Evolutionary conservation across 2,329 filamentous ascomycete genomes (phyloP).

Genomic region (Colletotrichum somersetense): DNA sequence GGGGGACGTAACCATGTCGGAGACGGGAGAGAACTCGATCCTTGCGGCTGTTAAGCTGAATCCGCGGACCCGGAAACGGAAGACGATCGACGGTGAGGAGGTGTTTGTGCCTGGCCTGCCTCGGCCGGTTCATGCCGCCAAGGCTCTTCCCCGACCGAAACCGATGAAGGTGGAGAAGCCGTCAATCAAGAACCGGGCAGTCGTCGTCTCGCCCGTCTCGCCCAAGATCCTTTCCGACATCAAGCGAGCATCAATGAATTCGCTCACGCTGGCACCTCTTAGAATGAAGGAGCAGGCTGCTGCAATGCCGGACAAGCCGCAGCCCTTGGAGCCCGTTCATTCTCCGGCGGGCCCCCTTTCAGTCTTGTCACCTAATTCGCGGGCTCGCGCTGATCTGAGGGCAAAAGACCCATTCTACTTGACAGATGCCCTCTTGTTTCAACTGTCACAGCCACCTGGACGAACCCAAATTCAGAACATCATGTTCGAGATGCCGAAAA

Average conservation of each 20-base stretch:
- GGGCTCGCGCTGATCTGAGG: neutral
- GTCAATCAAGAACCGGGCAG: slow-evolving; percentile 16
- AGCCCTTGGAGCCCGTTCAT: slow-evolving; percentile 27
- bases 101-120: slow-evolving; percentile 24
- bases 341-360: slow-evolving; percentile 23
- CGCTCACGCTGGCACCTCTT: slow-evolving; percentile 23
- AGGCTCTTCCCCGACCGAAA: slow-evolving; percentile 45
- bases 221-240: slow-evolving; percentile 36
- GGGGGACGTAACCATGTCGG: slow-evolving; percentile 22
- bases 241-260: slow-evolving; percentile 17
- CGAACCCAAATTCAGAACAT: slow-evolving; percentile 5
- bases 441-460: slow-evolving; percentile 4
- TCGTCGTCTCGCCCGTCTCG: slow-evolving; percentile 16
- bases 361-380: slow-evolving; percentile 27
- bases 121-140: slow-evolving; percentile 30
- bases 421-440: slow-evolving; percentile 14
- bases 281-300: neutral
- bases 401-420: slow-evolving; percentile 3
- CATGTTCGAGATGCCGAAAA: neutral
- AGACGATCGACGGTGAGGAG: slow-evolving; percentile 57
- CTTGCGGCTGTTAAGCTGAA: slow-evolving; percentile 64
- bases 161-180: neutral
- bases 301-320: slow-evolving; percentile 12
- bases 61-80: slow-evolving; percentile 61
- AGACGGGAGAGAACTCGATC: slow-evolving; percentile 56